Evolutionary conservation across 2,329 filamentous ascomycete species (phyloP).

Genomic region (Fusarium sp.): DNA sequence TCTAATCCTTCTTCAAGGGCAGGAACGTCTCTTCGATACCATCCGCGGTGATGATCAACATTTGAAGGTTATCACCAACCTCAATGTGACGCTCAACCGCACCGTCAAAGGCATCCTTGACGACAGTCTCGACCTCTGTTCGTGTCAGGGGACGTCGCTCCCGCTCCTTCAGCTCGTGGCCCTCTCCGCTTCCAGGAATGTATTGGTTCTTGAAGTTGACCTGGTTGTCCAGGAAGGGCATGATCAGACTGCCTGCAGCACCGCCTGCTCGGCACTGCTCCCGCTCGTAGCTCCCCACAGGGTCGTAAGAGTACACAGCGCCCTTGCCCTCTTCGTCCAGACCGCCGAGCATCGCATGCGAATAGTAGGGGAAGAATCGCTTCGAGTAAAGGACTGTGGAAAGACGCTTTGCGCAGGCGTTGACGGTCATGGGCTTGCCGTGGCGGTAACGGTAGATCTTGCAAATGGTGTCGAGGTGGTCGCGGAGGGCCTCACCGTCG

Average conservation of each 20-base stretch:
- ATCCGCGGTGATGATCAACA: conserved; percentile 88
- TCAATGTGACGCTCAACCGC: conserved; percentile 99
- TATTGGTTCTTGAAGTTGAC: conserved; percentile 99
- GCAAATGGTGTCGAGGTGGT: conserved; percentile 92
- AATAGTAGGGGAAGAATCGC: conserved; percentile 99
- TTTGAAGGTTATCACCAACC: conserved; percentile 95
- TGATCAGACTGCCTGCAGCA: conserved; percentile 92
- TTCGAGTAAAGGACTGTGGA: conserved; percentile 97
- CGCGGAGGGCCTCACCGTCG: conserved; percentile 92
- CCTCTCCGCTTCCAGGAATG: conserved; percentile 83
- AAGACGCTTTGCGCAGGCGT: conserved; percentile 92
- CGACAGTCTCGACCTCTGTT: conserved; percentile 82
- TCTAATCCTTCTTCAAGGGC: conserved; percentile 89
- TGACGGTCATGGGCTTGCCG: conserved; percentile 93
- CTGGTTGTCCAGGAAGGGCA: conserved; percentile 99
- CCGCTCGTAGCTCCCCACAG: conserved; percentile 95
- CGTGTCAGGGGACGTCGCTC: conserved; percentile 76
- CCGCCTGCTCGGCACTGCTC: conserved; percentile 96
- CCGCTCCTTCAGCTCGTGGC: conserved; percentile 81
- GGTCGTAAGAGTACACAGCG: conserved; percentile 96
- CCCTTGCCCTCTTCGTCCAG: conserved; percentile 95
- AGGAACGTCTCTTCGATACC: conserved; percentile 88
- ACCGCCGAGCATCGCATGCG: conserved; percentile 91
- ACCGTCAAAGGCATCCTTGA: conserved; percentile 97
- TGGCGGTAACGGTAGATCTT: conserved; percentile 99